Evolutionary conservation across 768 basidiomycete genomes (phyloP).

Genomic region (Collybiopsis luxurians): DNA sequence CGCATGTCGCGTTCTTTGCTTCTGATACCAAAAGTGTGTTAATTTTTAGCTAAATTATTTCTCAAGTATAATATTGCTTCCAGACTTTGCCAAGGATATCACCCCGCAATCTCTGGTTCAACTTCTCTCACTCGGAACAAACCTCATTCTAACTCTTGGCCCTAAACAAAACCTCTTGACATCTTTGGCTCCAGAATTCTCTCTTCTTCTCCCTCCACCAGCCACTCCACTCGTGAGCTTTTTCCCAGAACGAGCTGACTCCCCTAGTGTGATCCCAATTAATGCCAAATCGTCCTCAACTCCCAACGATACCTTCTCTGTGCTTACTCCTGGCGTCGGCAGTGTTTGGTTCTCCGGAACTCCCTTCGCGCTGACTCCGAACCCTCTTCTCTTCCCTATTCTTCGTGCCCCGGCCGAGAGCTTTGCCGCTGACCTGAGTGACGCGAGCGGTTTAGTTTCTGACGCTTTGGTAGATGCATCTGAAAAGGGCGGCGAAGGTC

Average conservation of each 20-base stretch:
- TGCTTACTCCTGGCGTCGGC: conserved; percentile 33
- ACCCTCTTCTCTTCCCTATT: conserved; percentile 81
- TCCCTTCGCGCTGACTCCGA: conserved; percentile 61
- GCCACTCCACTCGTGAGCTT: conserved; percentile 83
- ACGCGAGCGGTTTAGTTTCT: conserved; percentile 51
- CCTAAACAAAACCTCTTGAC: conserved; percentile 71
- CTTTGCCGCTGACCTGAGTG: conserved; percentile 59
- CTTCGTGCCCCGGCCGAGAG: conserved; percentile 73
- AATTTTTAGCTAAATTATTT: not conserved
- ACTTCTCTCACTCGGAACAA: conserved; percentile 68
- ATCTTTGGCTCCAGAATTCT: conserved; percentile 88
- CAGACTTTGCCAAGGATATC: conserved; percentile 72
- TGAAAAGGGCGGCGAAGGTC: conserved; percentile 73
- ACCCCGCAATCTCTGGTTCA: conserved; percentile 78
- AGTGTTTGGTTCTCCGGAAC: conserved; percentile 79
- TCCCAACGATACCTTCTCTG: conserved; percentile 21
- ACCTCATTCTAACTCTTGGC: conserved; percentile 82
- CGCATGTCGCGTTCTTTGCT: conserved; percentile 85
- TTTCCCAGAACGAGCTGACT: conserved; percentile 72
- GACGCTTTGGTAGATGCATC: conserved; percentile 68
- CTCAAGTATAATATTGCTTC: conserved; percentile 1
- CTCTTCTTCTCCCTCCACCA: conserved; percentile 82
- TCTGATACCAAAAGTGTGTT: conserved; percentile 78
- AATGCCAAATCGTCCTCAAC: conserved; percentile 42
- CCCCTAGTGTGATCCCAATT: conserved; percentile 65